Conservation (phyloP, 495 filamentous ascomycete species). For the Neurospora sp. region DNA sequence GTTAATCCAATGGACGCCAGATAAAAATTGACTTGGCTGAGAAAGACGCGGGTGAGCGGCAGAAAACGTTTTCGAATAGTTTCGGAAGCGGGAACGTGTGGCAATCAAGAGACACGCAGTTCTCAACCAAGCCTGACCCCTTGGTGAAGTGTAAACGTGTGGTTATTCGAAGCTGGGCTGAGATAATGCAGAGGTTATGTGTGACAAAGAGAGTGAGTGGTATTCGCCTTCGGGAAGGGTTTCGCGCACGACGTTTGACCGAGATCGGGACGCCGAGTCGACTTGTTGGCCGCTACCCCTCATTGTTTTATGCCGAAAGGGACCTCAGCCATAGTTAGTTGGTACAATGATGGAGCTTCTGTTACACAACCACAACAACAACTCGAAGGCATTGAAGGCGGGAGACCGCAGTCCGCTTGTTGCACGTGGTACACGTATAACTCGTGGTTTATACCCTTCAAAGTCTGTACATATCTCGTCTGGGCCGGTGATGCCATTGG, state of each 20-base stretch:
- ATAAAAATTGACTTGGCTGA: neutral
- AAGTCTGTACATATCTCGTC: neutral
- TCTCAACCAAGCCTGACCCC: neutral
- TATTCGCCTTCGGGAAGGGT: neutral
- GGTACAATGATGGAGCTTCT: neutral
- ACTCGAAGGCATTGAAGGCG: neutral
- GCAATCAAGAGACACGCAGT: neutral
- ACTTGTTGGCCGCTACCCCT: neutral
- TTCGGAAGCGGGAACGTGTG: neutral
- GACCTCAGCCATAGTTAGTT: neutral
- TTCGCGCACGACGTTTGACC: neutral
- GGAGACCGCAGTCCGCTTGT: slow-evolving; percentile 8
- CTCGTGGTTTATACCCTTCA: neutral
- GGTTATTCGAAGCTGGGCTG: neutral
- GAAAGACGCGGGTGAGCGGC: neutral
- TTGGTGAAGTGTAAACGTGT: neutral
- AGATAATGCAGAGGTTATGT: neutral
- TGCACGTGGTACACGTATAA: slow-evolving; percentile 20
- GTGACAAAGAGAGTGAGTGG: neutral
- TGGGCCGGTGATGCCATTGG: neutral
- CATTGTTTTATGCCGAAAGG: neutral
- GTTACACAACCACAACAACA: neutral
- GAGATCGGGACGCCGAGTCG: neutral
- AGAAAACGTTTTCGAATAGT: neutral
- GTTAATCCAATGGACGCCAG: neutral